A percentile compares a stretch with the other conserved stretches of the same genome.
Evolutionary conservation across 495 filamentous ascomycete genomes (phyloP).

Genomic region (Clavariopsis aquatica): DNA sequence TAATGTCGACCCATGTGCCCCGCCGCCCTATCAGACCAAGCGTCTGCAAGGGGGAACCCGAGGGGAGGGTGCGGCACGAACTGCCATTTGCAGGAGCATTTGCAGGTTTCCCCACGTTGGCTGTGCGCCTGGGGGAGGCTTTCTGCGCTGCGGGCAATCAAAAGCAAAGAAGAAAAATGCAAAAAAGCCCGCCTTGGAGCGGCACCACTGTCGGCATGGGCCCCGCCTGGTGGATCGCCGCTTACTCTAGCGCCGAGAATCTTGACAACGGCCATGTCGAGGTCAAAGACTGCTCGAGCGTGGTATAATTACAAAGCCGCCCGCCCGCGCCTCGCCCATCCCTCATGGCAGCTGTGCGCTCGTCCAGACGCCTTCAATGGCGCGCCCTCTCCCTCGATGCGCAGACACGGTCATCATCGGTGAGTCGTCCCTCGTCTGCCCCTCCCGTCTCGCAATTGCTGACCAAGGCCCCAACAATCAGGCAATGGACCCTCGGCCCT

Average conservation of each 20-base stretch:
- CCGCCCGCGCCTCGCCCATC: background rate
- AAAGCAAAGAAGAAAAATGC: background rate
- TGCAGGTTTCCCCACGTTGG: background rate
- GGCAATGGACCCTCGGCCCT: slow-evolving; percentile 69
- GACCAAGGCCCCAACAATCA: no score
- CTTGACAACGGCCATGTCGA: slow-evolving; percentile 18
- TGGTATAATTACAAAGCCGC: slow-evolving; percentile 17
- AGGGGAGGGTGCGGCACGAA: background rate
- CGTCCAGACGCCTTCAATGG: slow-evolving; percentile 37
- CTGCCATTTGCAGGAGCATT: background rate
- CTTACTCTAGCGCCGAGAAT: slow-evolving; percentile 5
- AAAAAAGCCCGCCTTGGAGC: slow-evolving; percentile 2
- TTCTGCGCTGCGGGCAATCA: background rate
- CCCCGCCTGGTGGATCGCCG: slow-evolving; percentile 9
- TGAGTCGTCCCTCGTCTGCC: slow-evolving; percentile 6
- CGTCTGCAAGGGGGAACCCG: background rate
- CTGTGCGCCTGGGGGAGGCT: background rate
- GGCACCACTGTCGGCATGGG: background rate
- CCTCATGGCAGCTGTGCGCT: slow-evolving; percentile 30
- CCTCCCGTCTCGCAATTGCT: background rate
- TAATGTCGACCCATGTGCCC: no score
- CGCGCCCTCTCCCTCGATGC: slow-evolving; percentile 26
- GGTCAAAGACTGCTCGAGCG: background rate
- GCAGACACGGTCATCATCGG: slow-evolving; percentile 49
- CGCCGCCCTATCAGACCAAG: no score